Conservation (phyloP, 176 grass and related monocot genomes). For the Otatea glauca region DNA sequence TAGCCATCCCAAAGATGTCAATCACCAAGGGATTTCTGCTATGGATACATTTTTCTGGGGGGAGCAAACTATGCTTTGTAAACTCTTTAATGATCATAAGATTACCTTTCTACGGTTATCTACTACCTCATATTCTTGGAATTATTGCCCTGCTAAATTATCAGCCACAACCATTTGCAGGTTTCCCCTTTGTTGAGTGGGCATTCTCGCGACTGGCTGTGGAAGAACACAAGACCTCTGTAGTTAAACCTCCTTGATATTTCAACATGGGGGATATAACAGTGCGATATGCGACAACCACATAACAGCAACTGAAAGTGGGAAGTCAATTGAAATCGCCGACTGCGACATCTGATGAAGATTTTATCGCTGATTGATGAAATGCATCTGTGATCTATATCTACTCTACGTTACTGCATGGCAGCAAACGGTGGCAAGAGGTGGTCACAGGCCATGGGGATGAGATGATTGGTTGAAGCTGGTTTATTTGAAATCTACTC, state of each 20-base stretch:
- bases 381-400: not conserved
- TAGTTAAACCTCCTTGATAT: not conserved
- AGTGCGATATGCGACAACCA: not conserved
- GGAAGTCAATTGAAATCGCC: not conserved
- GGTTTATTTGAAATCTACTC: not conserved
- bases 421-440: not conserved
- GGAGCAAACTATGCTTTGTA: not conserved
- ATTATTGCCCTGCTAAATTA: not conserved
- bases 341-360: not conserved
- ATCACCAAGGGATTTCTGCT: not conserved
- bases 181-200: conserved; percentile 78
- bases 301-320: not conserved
- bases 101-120: not conserved
- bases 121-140: not conserved
- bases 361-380: not conserved
- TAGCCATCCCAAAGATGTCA: not conserved
- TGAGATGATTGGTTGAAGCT: not conserved
- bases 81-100: not conserved
- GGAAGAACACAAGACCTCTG: conserved; percentile 79
- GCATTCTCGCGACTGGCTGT: conserved; percentile 69
- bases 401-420: not conserved
- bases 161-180: conserved; percentile 43
- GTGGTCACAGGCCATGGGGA: not conserved
- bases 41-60: not conserved
- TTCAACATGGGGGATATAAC: not conserved